These are phyloP conservation scores for Nakaseomyces sp. DNA, from an alignment of 1,139 yeast species.

Conservation along the genomic window DNA sequence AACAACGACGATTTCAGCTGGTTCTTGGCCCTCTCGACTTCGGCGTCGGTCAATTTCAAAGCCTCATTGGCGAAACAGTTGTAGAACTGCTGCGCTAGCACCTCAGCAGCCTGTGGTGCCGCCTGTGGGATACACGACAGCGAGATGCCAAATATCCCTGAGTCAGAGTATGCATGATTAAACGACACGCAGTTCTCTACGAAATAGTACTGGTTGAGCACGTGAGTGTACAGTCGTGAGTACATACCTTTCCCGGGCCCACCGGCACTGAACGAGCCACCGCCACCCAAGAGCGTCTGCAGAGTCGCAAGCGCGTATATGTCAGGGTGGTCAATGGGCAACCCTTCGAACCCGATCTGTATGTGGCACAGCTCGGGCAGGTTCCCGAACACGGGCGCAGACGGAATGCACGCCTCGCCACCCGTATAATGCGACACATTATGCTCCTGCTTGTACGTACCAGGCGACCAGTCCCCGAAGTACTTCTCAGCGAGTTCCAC, in stretches of 20 bases:
- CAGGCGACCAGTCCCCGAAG: slow-evolving; percentile 52
- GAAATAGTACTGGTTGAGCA: slow-evolving; percentile 82
- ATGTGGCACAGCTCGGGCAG: slow-evolving; percentile 78
- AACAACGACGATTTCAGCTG: slow-evolving; percentile 81
- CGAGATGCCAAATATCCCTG: slow-evolving; percentile 86
- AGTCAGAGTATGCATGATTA: slow-evolving; percentile 83
- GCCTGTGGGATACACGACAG: slow-evolving; percentile 81
- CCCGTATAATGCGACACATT: slow-evolving; percentile 61
- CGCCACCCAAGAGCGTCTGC: slow-evolving; percentile 93
- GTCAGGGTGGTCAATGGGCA: slow-evolving; percentile 76
- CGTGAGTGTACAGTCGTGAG: slow-evolving; percentile 84
- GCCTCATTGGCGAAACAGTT: slow-evolving; percentile 48
- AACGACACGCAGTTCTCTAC: slow-evolving; percentile 83
- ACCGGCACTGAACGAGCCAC: slow-evolving; percentile 96
- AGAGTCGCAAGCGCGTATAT: slow-evolving; percentile 84
- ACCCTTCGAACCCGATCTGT: slow-evolving; percentile 82
- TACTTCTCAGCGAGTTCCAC: slow-evolving; percentile 52
- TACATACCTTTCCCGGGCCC: slow-evolving; percentile 99
- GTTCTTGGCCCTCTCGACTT: slow-evolving; percentile 83
- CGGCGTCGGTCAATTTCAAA: slow-evolving; percentile 52
- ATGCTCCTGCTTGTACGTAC: slow-evolving; percentile 19
- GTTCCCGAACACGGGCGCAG: slow-evolving; percentile 61
- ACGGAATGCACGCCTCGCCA: slow-evolving; percentile 64
- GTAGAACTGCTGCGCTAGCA: slow-evolving; percentile 68
- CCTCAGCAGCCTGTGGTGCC: slow-evolving; percentile 73